Base-by-base conservation (phyloP, 352 stramenopile genomes). In the Pythium aphanidermatum region DNA sequence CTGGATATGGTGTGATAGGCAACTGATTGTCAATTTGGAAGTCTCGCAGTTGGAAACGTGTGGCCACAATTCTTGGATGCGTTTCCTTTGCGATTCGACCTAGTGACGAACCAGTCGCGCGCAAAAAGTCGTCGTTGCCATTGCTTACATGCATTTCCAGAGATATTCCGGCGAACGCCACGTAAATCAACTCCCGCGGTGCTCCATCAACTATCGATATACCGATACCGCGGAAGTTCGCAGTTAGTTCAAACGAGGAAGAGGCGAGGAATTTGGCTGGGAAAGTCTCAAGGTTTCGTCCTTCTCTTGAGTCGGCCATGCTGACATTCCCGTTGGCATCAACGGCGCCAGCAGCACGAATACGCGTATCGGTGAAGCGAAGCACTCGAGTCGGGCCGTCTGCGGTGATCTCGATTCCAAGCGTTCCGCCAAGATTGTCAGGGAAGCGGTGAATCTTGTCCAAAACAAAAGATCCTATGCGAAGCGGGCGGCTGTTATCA, bases 1-100 rank as follows among this genome's bases (percentile, higher is more conserved):
- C 83, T 16, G 83, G 83, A 54, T 87, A 93, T 30, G 78, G 77
- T 6, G 83, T 93, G 33, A 74, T 52, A 26, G 84, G 67, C 28
- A 95, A 63, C 52, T 95, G 81, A 38, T 95, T 93, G 54, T 95
- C 83, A 20, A 95, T 76, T 58, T 95, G 83, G n/a, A 95, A 63
- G 25, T 92, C 81, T 28, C 68, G 65, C 39, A 95, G 67, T 28
- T 85, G 60, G 29, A 92, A 77, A 11, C 77, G 74, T 10, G 63
- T 69, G 17, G 74, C 81, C 33, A 86, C 51, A 50, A 88, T 76
- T 5, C 63, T 70, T 11, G 74, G 57, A 8, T 65, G 61, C 3
- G 55, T 76, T 39, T 92, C 70, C 14, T 68, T 70, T 40, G 86
- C 60, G 11, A 88, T 41, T 3, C 76, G 70, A 11, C 68, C 80